A percentile compares a stretch with the other conserved stretches of the same genome.
phyloP scores from a whole-genome alignment of 805 yeast genomes.

The Metschnikowia kunwiensis region DNA sequence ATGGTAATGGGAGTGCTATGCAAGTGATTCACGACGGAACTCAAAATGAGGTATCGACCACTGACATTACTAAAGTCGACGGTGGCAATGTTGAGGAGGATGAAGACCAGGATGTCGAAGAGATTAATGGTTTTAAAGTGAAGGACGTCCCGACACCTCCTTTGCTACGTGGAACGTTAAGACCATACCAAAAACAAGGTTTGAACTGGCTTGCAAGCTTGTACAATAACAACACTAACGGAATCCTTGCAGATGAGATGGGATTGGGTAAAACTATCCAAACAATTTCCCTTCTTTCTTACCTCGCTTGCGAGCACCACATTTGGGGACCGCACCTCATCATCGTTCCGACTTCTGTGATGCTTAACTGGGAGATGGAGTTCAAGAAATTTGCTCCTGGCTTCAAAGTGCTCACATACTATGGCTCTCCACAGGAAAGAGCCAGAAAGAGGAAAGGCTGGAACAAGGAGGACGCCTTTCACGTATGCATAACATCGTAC shows the following conservation, averaged over 20 bases:
- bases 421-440: constrained; percentile 96
- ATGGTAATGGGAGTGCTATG: neutral
- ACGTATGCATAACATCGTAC: constrained; percentile 94
- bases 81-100: no score
- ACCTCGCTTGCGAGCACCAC: constrained; percentile 88
- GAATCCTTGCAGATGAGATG: constrained; percentile 98
- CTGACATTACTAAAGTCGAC: constrained; percentile 4
- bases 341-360: constrained; percentile 95
- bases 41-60: constrained; percentile 6
- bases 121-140: constrained; percentile 41
- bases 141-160: constrained; percentile 76
- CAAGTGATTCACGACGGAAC: neutral
- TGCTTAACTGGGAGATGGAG: constrained; percentile 99
- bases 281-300: constrained; percentile 81
- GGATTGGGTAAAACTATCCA: constrained; percentile 97
- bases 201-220: constrained; percentile 94
- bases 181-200: constrained; percentile 95
- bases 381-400: constrained; percentile 98
- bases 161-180: constrained; percentile 71
- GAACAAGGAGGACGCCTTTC: constrained; percentile 95
- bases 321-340: constrained; percentile 98
- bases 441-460: constrained; percentile 95
- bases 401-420: constrained; percentile 89
- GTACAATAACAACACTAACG: constrained; percentile 89
- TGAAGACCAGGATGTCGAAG: constrained; percentile 25